phyloP scores from a whole-genome alignment of 2,329 filamentous ascomycete genomes.

The Nannizzia gypsea region DNA sequence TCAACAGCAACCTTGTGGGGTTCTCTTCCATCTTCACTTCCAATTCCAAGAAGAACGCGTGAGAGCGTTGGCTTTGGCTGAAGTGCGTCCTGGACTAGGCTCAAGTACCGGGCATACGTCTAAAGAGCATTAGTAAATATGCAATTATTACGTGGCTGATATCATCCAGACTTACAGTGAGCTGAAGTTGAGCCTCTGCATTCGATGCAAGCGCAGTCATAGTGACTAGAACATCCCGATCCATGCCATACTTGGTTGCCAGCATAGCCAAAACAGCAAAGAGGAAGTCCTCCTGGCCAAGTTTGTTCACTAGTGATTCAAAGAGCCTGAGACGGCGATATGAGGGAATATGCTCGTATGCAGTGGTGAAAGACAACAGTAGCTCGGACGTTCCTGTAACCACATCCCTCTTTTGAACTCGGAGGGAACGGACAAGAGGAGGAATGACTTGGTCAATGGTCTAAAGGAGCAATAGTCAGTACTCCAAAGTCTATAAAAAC shows the following conservation, averaged over 20 bases:
- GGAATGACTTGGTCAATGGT: constrained; percentile 92
- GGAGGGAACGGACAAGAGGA: constrained; percentile 73
- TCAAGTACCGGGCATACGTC: constrained; percentile 64
- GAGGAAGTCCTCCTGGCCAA: constrained; percentile 76
- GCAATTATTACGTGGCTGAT: too few relatives aligned
- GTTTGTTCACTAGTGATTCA: constrained; percentile 67
- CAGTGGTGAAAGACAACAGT: constrained; percentile 88
- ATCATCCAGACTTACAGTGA: constrained; percentile 33
- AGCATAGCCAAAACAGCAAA: constrained; percentile 82
- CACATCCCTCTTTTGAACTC: constrained; percentile 62
- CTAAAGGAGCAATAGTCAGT: constrained; percentile 26
- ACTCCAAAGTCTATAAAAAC: background rate
- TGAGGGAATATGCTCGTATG: constrained; percentile 88
- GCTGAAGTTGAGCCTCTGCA: constrained; percentile 63
- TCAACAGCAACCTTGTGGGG: constrained; percentile 32
- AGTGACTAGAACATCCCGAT: constrained; percentile 62
- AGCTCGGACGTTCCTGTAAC: constrained; percentile 77
- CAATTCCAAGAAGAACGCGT: constrained; percentile 55
- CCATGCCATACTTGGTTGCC: constrained; percentile 75
- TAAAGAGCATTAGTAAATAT: constrained; percentile 23
- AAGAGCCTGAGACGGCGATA: constrained; percentile 77
- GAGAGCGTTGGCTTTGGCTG: constrained; percentile 64
- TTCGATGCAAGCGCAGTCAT: constrained; percentile 59
- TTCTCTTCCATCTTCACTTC: constrained; percentile 37
- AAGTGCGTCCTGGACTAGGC: constrained; percentile 63